These are phyloP conservation scores for Friedmanniomyces endolithicus DNA, from an alignment of 495 filamentous ascomycete species.

Conservation along the genomic window DNA sequence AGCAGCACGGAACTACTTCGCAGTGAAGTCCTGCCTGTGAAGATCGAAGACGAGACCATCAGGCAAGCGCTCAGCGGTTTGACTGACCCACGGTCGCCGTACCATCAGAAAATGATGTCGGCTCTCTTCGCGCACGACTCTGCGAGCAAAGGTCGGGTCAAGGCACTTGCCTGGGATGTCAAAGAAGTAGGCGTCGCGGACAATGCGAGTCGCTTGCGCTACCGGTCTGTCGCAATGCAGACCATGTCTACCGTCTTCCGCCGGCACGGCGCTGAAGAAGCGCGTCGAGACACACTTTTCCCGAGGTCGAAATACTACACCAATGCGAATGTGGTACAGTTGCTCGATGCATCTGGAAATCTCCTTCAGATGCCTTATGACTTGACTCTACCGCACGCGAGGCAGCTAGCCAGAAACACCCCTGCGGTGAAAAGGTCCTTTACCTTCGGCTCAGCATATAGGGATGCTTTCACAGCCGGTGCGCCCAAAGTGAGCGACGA, in stretches of 20 bases:
- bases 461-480: conserved; percentile 61
- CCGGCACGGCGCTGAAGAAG: conserved; percentile 83
- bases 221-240: conserved; percentile 3
- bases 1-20: conserved; percentile 75
- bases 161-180: conserved; percentile 82
- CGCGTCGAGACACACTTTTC: conserved; percentile 58
- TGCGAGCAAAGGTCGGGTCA: conserved; percentile 44
- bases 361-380: conserved; percentile 86
- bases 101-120: conserved; percentile 77
- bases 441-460: conserved; percentile 79
- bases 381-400: conserved; percentile 76
- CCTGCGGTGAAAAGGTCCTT: conserved; percentile 59
- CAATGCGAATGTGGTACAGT: conserved; percentile 52
- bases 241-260: conserved; percentile 63
- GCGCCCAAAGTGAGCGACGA: conserved; percentile 75
- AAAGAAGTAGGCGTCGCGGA: conserved; percentile 51
- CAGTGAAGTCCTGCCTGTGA: conserved; percentile 76
- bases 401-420: conserved; percentile 63
- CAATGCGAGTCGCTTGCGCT: conserved; percentile 57
- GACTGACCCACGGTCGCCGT: conserved; percentile 69
- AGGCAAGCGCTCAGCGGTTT: conserved; percentile 66
- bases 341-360: conserved; percentile 72
- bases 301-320: conserved; percentile 69
- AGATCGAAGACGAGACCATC: conserved; percentile 85
- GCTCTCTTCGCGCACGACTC: conserved; percentile 61